Evolutionary conservation across 345 rosid genomes (phyloP), one percentile per base, ranked within the genome.

Genomic region (Dovyalis caffra): DNA sequence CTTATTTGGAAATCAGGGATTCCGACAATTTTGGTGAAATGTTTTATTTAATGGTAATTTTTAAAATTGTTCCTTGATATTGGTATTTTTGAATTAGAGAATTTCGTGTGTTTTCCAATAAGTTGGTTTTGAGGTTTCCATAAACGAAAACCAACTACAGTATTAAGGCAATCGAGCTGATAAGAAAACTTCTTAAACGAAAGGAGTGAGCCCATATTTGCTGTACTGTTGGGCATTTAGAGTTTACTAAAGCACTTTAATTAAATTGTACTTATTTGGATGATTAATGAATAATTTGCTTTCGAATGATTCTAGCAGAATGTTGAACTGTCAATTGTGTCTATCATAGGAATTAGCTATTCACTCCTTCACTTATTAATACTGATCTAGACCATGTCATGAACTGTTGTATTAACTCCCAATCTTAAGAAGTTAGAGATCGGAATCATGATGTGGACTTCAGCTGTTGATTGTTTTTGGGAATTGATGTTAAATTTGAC

Each of bases 281-380:
- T 56, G 5, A 6, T 70, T 33, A 4, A 12, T 53, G 26, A 8
- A n/a, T 20, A 58, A 69, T 29, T 38, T 75, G n/a, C 15, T 25
- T n/a, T n/a, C 21, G 43, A 75, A 57, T 57, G 72, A 3, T 75
- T 57, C 60, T 20, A n/a, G 35, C 11, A 35, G 32, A 65, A 56
- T 38, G 21, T 61, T 26, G 66, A 35, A 21, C 8, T 6, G 2
- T 18, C 15, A 28, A 72, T 31, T 4, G 31, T 61, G 11, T 9
- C 28, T 40, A 61, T 60, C 21, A 16, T 28, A 11, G 28, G 37
- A 56, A 16, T 26, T 34, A 25, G 0, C 5, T 34, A 25, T 56
- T 26, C 16, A 26, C 53, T 37, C 53, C 20, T 51, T 66, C 12
- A 3, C 65, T 20, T 72, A 23, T 31, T 5, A 32, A 20, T 33